Evolutionary conservation across 257 asterid genomes (phyloP).

Genomic region (Solanum medicagineum): DNA sequence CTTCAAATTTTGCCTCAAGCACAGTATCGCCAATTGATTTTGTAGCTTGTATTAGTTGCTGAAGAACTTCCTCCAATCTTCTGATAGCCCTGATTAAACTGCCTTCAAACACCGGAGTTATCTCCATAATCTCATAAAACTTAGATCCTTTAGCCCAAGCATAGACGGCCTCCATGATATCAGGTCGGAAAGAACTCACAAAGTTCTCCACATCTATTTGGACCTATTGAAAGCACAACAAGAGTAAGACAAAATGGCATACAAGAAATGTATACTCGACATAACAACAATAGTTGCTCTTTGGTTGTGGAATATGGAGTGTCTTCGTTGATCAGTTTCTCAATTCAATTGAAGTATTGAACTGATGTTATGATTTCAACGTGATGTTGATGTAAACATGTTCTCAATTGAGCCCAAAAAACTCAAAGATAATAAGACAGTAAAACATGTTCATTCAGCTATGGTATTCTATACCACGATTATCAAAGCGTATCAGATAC

Average conservation of each 20-base stretch:
- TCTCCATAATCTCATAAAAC: slow-evolving; percentile 86
- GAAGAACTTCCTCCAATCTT: slow-evolving; percentile 95
- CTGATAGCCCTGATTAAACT: slow-evolving; percentile 95
- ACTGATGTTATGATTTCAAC: background rate
- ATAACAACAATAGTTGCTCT: background rate
- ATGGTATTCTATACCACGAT: background rate
- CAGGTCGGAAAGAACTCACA: slow-evolving; percentile 84
- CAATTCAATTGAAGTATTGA: background rate
- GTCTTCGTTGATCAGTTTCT: background rate
- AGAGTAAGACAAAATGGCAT: background rate
- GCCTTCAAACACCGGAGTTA: slow-evolving; percentile 94
- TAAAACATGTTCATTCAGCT: background rate
- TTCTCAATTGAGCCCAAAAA: background rate
- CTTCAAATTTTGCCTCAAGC: slow-evolving; percentile 82
- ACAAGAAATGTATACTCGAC: background rate
- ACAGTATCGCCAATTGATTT: slow-evolving; percentile 79
- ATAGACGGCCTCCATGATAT: slow-evolving; percentile 92
- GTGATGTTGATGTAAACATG: background rate
- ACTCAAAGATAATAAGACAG: too few relatives aligned
- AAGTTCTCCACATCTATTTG: slow-evolving; percentile 83
- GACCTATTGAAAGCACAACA: slow-evolving; percentile 33
- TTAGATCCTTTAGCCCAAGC: slow-evolving; percentile 93
- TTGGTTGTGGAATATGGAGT: background rate
- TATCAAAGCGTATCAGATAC: background rate
- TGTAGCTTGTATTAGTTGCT: slow-evolving; percentile 88